Evolutionary conservation across 2,329 filamentous ascomycete species (phyloP).

Genomic region (Talaromyces sp.): DNA sequence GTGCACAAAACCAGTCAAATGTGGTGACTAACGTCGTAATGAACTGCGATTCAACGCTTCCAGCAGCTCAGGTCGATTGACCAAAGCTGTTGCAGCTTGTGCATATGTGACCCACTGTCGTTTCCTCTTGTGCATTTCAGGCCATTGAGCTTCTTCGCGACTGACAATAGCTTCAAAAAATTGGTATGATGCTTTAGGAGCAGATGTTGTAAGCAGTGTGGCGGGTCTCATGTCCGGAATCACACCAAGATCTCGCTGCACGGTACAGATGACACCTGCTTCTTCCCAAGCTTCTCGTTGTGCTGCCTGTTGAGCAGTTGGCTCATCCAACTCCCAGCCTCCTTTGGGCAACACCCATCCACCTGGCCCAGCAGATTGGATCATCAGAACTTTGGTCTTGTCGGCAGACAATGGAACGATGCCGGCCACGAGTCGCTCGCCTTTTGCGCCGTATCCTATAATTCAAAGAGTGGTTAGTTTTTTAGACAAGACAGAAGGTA

Average conservation of each 20-base stretch:
- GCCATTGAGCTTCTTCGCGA: slow-evolving; percentile 83
- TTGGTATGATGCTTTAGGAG: slow-evolving; percentile 65
- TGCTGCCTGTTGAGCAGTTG: slow-evolving; percentile 77
- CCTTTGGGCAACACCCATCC: slow-evolving; percentile 98
- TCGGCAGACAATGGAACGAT: slow-evolving; percentile 86
- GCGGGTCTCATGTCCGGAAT: slow-evolving; percentile 75
- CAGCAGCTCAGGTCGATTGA: slow-evolving; percentile 77
- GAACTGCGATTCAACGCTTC: slow-evolving; percentile 83
- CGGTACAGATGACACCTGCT: slow-evolving; percentile 82
- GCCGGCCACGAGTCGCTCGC: slow-evolving; percentile 92
- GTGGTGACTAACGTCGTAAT: slow-evolving; percentile 52
- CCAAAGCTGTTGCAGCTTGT: slow-evolving; percentile 75
- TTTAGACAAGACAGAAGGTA: slow-evolving; percentile 10
- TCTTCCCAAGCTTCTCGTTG: slow-evolving; percentile 96
- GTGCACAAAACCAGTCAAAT: neutral
- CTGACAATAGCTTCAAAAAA: slow-evolving; percentile 80
- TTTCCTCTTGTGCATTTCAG: slow-evolving; percentile 87
- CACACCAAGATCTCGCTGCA: slow-evolving; percentile 80
- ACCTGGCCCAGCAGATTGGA: slow-evolving; percentile 85
- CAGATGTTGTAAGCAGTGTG: slow-evolving; percentile 52
- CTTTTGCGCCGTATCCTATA: slow-evolving; percentile 85
- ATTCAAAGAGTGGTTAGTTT: neutral
- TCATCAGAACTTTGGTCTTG: slow-evolving; percentile 84
- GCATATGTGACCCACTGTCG: slow-evolving; percentile 85
- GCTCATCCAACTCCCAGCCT: slow-evolving; percentile 95